A percentile compares a stretch with the other conserved stretches of the same genome.
Evolutionary conservation across 1,139 yeast species (phyloP).

Genomic region (Petasospora rhodanensis): DNA sequence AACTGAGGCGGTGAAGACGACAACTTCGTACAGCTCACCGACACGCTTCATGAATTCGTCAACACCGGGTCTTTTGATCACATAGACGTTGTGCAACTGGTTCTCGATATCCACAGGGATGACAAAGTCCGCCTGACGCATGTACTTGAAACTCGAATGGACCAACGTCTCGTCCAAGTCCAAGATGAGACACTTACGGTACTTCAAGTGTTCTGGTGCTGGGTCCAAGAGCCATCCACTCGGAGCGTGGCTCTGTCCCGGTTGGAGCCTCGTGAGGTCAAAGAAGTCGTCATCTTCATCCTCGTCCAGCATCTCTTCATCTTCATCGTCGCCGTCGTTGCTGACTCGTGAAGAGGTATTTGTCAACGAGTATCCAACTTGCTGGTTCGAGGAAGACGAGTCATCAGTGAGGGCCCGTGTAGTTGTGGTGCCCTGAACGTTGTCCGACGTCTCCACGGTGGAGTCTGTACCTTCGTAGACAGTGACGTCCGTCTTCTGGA

Average conservation of each 20-base stretch:
- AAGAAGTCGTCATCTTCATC: slow-evolving; percentile 27
- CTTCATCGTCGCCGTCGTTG: slow-evolving; percentile 16
- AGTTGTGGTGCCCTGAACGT: slow-evolving; percentile 1
- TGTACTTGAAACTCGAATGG: slow-evolving; percentile 89
- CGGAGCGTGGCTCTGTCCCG: slow-evolving; percentile 59
- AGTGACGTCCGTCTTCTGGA: slow-evolving; percentile 20
- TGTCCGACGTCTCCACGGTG: slow-evolving; percentile 18
- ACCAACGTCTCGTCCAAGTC: slow-evolving; percentile 96
- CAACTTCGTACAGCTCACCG: slow-evolving; percentile 87
- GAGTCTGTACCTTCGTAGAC: slow-evolving; percentile 26
- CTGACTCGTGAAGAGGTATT: too few relatives aligned
- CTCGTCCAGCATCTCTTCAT: slow-evolving; percentile 19
- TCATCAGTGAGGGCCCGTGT: slow-evolving; percentile 6
- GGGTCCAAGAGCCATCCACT: slow-evolving; percentile 66
- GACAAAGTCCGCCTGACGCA: slow-evolving; percentile 91
- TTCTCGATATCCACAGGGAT: slow-evolving; percentile 90
- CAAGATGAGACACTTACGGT: slow-evolving; percentile 80
- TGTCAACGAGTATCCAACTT: too few relatives aligned
- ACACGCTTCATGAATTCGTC: slow-evolving; percentile 84
- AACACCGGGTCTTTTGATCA: slow-evolving; percentile 95
- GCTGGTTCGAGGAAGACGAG: too few relatives aligned
- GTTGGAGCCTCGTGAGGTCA: slow-evolving; percentile 61
- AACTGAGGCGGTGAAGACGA: slow-evolving; percentile 94
- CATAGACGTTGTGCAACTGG: slow-evolving; percentile 90
- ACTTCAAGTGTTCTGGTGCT: slow-evolving; percentile 36